These are phyloP conservation scores for Myriosclerotinia scirpicola DNA, from an alignment of 2,329 filamentous ascomycete species.

Conservation along the genomic window DNA sequence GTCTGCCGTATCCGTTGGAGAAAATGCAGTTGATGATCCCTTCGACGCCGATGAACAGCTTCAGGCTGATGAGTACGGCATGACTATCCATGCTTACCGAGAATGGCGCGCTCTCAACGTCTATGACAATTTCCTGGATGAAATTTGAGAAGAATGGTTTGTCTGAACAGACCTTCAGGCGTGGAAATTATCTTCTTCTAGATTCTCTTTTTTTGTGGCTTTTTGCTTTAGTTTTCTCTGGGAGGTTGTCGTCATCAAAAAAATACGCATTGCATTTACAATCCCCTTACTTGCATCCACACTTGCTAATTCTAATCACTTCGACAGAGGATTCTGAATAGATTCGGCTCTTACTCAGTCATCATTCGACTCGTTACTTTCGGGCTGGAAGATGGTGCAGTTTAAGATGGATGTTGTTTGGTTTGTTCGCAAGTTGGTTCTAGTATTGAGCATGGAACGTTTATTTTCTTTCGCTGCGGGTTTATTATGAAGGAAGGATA, in stretches of 20 bases:
- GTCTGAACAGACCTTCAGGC: not conserved
- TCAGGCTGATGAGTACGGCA: not conserved
- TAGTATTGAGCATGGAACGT: not conserved
- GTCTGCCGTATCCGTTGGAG: not conserved
- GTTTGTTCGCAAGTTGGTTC: not conserved
- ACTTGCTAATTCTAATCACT: not conserved
- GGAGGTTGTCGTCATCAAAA: not conserved
- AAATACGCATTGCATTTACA: not conserved
- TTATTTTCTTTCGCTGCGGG: not conserved
- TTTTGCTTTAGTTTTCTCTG: not conserved
- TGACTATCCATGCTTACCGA: slow-evolving; percentile 1
- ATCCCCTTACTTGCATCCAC: not conserved
- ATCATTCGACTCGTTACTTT: not conserved
- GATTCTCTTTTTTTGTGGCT: not conserved
- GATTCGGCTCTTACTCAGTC: not conserved
- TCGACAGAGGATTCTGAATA: slow-evolving; percentile 6
- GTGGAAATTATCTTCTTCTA: not conserved
- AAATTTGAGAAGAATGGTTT: not conserved
- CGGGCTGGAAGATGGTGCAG: not conserved
- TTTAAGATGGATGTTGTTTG: not conserved
- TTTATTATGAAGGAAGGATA: not conserved
- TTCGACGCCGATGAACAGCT: not conserved
- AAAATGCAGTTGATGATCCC: not conserved
- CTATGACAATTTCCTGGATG: not conserved
- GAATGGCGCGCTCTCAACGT: not conserved